Evolutionary conservation across 2,329 filamentous ascomycete genomes (phyloP), one percentile per base, ranked within the genome.

Genomic region (Colletotrichum lini): DNA sequence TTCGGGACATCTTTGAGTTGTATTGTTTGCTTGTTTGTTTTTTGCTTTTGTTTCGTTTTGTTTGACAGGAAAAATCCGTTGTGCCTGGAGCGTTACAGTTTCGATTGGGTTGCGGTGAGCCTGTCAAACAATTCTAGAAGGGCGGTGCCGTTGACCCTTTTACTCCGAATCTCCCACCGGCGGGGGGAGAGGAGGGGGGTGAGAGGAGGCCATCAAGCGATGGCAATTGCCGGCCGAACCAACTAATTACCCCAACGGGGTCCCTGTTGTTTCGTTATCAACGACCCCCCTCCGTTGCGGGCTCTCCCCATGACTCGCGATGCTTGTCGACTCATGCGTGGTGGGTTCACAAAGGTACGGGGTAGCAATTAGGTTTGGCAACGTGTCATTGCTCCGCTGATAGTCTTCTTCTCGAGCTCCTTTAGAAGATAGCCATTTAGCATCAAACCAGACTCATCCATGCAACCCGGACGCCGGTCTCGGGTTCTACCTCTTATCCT

Each of bases 221-320:
- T 42, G 12, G 18, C 56, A 57, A 60, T 42, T 61, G 63, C 63
- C 56, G 50, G 2, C 5, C 15, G 4, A 26, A 26, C 26, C 26
- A 26, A 26, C 26, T 26, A 26, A 26, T 26, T 57, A 40, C 30
- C 42, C 3, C 30, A 42, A 49, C 18, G 35, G 7, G 26, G 26
- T 26, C 26, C 54, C 62, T 16, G 42, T 6, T 42, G 45, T 12
- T 38, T 23, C 49, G 60, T 69, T 65, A 65, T 65, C 67, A 49
- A 54, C 54, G 15, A 45, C 53, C 53, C 18, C 40, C 45, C 6
- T 23, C 44, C 1, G 7, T 9, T 12, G 26, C 26, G 26, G 26
- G 26, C 26, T 26, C 26, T 4, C 26, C 26, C 10, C 64, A 67
- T 71, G 68, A 71, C 68, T 71, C 68, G 68, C 18, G 15, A 52